Conservation (phyloP, 2,329 filamentous ascomycete genomes). For the Fusarium sp. region DNA sequence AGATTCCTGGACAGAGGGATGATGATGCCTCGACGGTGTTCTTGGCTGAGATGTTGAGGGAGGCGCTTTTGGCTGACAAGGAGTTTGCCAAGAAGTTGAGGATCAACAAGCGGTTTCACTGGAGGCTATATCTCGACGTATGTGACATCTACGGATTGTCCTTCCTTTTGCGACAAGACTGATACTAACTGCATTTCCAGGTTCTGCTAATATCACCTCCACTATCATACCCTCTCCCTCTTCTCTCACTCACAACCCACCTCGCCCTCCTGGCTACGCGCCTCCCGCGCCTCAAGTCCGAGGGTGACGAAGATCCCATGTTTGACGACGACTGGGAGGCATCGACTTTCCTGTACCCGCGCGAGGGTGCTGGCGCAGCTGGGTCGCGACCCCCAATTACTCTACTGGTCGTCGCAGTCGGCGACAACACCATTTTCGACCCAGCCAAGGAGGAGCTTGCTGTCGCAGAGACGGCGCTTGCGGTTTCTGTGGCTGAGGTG, state of each 20-base stretch:
- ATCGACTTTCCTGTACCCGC: constrained; percentile 80
- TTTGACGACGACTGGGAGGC: constrained; percentile 99
- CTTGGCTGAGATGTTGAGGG: constrained; percentile 86
- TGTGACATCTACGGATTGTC: constrained; percentile 47
- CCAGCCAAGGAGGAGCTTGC: constrained; percentile 91
- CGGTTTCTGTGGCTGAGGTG: constrained; percentile 78
- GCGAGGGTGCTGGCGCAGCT: constrained; percentile 49
- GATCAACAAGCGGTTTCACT: constrained; percentile 94
- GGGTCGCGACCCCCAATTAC: constrained; percentile 82
- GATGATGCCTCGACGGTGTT: constrained; percentile 93
- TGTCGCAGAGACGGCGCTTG: constrained; percentile 89
- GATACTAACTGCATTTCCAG: constrained; percentile 59
- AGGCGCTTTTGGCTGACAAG: constrained; percentile 83
- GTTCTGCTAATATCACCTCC: constrained; percentile 94
- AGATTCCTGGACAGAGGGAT: constrained; percentile 90
- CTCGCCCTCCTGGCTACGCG: constrained; percentile 90
- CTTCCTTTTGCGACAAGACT: not conserved
- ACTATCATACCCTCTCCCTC: constrained; percentile 90
- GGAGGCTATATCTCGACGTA: constrained; percentile 96
- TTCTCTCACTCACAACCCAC: constrained; percentile 93
- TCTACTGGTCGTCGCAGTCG: constrained; percentile 88
- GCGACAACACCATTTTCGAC: constrained; percentile 93
- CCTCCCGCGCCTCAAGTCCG: constrained; percentile 86
- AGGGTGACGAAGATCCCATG: constrained; percentile 93
- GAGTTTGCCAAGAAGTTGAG: constrained; percentile 78